phyloP scores from a whole-genome alignment of 2,329 filamentous ascomycete species.

The Emergomyces orientalis region DNA sequence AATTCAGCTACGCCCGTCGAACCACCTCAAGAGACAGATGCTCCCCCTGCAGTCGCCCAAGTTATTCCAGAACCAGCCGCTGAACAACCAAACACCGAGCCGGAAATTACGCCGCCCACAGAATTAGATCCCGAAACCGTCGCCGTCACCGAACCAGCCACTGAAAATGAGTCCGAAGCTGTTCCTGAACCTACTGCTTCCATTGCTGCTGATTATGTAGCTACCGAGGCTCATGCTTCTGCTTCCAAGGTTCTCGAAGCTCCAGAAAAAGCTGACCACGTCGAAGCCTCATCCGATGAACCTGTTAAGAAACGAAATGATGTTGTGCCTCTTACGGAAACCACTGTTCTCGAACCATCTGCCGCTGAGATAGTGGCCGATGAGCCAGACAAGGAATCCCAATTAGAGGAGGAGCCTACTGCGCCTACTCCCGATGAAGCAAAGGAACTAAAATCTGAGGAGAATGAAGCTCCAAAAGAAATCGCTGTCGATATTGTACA shows the following conservation, averaged over 20 bases:
- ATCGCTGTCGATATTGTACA: background rate
- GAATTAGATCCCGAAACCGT: background rate
- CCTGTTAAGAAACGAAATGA: conserved; percentile 1
- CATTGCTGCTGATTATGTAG: conserved; percentile 3
- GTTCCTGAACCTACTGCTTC: background rate
- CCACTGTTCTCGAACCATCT: background rate
- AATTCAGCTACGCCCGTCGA: background rate
- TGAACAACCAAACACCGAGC: background rate
- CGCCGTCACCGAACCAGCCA: background rate
- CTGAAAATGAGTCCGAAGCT: background rate
- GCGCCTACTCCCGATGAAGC: background rate
- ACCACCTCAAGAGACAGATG: background rate
- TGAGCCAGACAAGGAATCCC: background rate
- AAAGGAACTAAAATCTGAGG: background rate
- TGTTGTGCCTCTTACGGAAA: background rate
- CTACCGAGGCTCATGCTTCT: background rate
- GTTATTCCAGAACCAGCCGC: background rate
- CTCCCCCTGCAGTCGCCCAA: background rate
- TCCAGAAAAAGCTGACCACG: background rate
- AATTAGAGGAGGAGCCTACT: background rate
- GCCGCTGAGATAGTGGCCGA: background rate
- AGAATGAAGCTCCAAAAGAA: conserved; percentile 4
- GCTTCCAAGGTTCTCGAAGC: conserved; percentile 9
- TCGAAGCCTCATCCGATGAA: conserved; percentile 10
- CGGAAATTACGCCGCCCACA: background rate